Conservation (phyloP, 2,329 filamentous ascomycete genomes). For the Acrocalymma vagum region DNA sequence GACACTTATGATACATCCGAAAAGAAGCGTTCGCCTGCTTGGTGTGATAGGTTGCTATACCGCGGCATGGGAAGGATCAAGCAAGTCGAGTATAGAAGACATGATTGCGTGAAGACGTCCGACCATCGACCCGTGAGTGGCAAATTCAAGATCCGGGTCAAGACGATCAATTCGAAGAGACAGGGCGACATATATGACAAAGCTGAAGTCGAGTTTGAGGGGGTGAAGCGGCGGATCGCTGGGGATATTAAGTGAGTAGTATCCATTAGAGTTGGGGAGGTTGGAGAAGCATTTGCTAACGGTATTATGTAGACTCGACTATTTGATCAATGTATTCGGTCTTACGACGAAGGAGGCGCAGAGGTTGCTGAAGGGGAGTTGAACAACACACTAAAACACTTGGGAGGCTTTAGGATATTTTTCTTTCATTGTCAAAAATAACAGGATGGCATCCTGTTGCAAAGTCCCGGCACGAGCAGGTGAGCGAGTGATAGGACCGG, state of each 20-base stretch:
- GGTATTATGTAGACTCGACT: constrained; percentile 63
- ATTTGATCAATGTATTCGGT: constrained; percentile 70
- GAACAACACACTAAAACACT: background rate
- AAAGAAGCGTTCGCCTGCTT: constrained; percentile 92
- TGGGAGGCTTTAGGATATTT: no score
- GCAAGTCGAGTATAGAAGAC: constrained; percentile 86
- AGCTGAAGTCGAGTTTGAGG: constrained; percentile 78
- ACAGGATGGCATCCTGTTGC: no score
- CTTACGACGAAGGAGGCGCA: constrained; percentile 63
- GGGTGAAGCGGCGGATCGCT: constrained; percentile 72
- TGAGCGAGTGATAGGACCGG: no score
- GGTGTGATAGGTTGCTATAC: constrained; percentile 95
- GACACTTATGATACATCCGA: constrained; percentile 95
- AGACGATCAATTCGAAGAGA: constrained; percentile 76
- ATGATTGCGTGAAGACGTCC: constrained; percentile 83
- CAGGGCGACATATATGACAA: constrained; percentile 74
- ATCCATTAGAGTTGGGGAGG: background rate
- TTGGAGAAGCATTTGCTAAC: constrained; percentile 3
- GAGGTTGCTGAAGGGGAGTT: constrained; percentile 45
- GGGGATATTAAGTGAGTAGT: constrained; percentile 78
- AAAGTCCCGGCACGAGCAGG: no score
- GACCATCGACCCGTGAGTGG: constrained; percentile 95
- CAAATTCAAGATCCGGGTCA: constrained; percentile 81
- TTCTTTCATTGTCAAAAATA: no score
- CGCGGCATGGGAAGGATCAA: constrained; percentile 82